Evolutionary conservation across 31 red algal species (phyloP).

Genomic region (Bonnemaisonia californica): DNA sequence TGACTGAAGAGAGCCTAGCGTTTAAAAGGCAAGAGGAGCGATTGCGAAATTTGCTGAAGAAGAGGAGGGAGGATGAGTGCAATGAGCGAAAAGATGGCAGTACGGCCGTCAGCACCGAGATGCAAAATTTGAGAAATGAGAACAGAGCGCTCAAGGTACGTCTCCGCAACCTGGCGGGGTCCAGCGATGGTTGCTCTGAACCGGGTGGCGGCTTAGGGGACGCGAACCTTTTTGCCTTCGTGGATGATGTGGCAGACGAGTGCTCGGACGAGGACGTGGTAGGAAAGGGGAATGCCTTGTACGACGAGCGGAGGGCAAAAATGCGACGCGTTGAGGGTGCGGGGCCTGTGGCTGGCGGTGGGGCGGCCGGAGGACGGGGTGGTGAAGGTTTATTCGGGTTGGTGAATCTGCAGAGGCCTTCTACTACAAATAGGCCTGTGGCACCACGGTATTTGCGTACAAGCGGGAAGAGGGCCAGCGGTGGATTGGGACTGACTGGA

Average conservation of each 20-base stretch:
- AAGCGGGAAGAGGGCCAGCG: not conserved
- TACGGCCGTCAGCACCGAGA: not conserved
- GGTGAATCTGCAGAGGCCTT: not conserved
- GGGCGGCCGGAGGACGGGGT: too few species aligned
- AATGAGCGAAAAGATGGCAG: not conserved
- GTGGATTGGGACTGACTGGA: not conserved
- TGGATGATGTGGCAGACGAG: not conserved
- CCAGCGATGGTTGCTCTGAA: not conserved
- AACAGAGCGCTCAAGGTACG: not conserved
- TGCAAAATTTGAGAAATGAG: not conserved
- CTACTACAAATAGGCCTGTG: not conserved
- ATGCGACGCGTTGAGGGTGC: not conserved
- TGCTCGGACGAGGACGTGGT: not conserved
- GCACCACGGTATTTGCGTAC: not conserved
- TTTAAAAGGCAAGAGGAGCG: not conserved
- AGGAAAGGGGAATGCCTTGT: not conserved
- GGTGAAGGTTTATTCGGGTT: not conserved
- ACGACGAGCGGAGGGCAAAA: not conserved
- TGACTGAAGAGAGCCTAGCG: not conserved
- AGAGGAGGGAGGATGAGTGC: not conserved
- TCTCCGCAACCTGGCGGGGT: not conserved
- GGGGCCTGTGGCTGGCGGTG: not conserved
- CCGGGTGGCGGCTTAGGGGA: not conserved
- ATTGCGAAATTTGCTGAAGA: not conserved
- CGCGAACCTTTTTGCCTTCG: too few species aligned